Evolutionary conservation across 768 basidiomycete genomes (phyloP).

Genomic region (Stropharia rugosoannulata): DNA sequence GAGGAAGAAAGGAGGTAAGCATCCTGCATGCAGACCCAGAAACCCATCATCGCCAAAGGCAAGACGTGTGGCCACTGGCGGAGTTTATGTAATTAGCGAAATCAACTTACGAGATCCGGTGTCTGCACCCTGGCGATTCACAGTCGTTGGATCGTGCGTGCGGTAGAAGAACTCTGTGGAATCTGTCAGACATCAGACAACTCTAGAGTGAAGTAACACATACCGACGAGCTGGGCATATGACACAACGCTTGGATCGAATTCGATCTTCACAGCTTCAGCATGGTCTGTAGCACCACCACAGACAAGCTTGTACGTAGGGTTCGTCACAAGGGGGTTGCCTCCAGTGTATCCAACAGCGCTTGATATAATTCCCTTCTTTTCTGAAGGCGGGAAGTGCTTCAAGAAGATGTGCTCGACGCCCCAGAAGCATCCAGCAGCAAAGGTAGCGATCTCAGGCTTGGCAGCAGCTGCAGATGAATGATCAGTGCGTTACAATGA

Average conservation of each 20-base stretch:
- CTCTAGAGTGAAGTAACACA: conserved; percentile 26
- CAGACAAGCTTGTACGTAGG: conserved; percentile 81
- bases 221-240: conserved; percentile 87
- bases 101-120: conserved; percentile 67
- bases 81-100: background rate
- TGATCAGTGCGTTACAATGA: background rate
- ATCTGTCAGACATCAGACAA: background rate
- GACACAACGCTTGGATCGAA: conserved; percentile 78
- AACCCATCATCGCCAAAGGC: no score
- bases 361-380: conserved; percentile 77
- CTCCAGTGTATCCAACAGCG: conserved; percentile 80
- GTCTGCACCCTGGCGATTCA: conserved; percentile 78
- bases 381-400: conserved; percentile 69
- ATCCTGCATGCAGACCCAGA: background rate
- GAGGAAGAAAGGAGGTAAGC: conserved; percentile 2
- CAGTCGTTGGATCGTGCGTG: conserved; percentile 89
- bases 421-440: conserved; percentile 84
- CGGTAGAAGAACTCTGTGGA: conserved; percentile 87
- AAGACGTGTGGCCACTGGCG: background rate
- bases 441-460: conserved; percentile 42
- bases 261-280: conserved; percentile 84
- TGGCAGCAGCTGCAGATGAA: conserved; percentile 3
- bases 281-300: conserved; percentile 78
- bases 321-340: conserved; percentile 47
- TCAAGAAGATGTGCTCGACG: conserved; percentile 81